Evolutionary conservation across 305 asterid species (phyloP).

Genomic region (Caryopteris hybrid): DNA sequence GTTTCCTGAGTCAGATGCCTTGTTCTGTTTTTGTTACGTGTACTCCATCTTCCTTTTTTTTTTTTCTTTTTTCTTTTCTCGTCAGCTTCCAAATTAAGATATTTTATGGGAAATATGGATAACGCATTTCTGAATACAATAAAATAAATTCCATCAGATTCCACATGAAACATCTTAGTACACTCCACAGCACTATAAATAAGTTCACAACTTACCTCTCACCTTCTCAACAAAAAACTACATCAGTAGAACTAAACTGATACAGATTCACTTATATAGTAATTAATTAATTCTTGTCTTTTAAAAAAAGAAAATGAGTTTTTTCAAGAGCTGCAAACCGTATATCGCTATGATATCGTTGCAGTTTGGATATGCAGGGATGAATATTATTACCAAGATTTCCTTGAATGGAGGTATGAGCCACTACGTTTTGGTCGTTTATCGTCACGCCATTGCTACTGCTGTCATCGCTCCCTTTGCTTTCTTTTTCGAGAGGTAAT

Average conservation of each 20-base stretch:
- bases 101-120: too few relatives aligned
- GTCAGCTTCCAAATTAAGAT: slow-evolving; percentile 51
- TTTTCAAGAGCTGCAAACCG: slow-evolving; percentile 32
- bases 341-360: slow-evolving; percentile 40
- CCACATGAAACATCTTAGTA: slow-evolving; percentile 9
- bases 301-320: slow-evolving; percentile 21
- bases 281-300: too few relatives aligned
- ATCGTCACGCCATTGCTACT: slow-evolving; percentile 57
- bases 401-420: slow-evolving; percentile 58
- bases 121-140: slow-evolving; percentile 19
- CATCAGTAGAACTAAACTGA: too few relatives aligned
- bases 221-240: slow-evolving; percentile 18
- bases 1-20: slow-evolving; percentile 49
- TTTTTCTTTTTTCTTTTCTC: background rate
- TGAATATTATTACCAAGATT: slow-evolving; percentile 49
- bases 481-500: slow-evolving; percentile 44
- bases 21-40: slow-evolving; percentile 33
- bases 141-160: slow-evolving; percentile 37
- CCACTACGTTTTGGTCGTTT: slow-evolving; percentile 51
- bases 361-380: slow-evolving; percentile 60
- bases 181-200: slow-evolving; percentile 23
- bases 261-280: too few relatives aligned
- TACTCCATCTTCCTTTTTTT: slow-evolving; percentile 30
- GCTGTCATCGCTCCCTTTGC: slow-evolving; percentile 55
- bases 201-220: background rate